phyloP scores from a whole-genome alignment of 495 filamentous ascomycete genomes.

The Penicillium nucicola region DNA sequence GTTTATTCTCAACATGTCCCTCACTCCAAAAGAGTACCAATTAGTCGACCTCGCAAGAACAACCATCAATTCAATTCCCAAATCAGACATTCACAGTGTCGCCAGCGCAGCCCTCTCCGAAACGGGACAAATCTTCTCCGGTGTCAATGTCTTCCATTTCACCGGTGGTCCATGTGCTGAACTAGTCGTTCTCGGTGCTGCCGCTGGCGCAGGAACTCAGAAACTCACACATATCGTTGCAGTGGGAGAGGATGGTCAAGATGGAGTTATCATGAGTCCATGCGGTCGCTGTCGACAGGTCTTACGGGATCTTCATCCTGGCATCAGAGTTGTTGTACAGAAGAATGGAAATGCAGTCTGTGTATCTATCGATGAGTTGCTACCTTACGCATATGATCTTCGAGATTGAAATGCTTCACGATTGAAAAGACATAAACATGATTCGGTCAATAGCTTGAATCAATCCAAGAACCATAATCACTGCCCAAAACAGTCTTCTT shows the following conservation, averaged over 20 bases:
- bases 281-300: slow-evolving; percentile 31
- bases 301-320: slow-evolving; percentile 25
- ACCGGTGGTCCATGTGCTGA: slow-evolving; percentile 30
- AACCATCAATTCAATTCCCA: background rate
- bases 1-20: background rate
- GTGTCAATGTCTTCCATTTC: slow-evolving; percentile 30
- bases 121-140: slow-evolving; percentile 20
- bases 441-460: slow-evolving; percentile 16
- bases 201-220: slow-evolving; percentile 18
- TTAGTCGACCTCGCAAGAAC: background rate
- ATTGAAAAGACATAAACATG: background rate
- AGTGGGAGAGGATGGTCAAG: slow-evolving; percentile 16
- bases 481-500: slow-evolving; percentile 53
- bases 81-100: background rate
- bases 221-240: slow-evolving; percentile 20
- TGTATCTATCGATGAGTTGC: background rate
- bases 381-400: background rate
- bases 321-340: slow-evolving; percentile 19
- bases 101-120: background rate
- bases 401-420: no score
- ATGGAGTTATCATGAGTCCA: slow-evolving; percentile 23
- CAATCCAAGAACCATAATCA: slow-evolving; percentile 41
- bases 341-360: slow-evolving; percentile 13
- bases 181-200: slow-evolving; percentile 25
- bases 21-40: background rate